Conservation (phyloP, 495 filamentous ascomycete genomes). For the Neohortaea acidophila region DNA sequence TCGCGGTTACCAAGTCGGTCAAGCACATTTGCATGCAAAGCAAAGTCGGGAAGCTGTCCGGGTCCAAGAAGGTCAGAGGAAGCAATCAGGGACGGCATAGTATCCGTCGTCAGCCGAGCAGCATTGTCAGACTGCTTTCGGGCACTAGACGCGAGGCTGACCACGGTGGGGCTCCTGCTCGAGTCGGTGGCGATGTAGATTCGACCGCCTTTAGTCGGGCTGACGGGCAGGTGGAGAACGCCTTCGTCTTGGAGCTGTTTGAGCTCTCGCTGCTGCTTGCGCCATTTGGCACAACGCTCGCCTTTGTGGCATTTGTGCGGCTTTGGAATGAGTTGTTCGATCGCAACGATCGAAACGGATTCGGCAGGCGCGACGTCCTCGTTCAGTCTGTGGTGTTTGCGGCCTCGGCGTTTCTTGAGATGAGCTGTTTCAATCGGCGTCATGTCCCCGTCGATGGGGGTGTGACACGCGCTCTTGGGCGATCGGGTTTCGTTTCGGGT, state of each 20-base stretch:
- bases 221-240: conserved; percentile 34
- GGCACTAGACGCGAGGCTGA: conserved; percentile 31
- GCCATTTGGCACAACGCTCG: conserved; percentile 70
- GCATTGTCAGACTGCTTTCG: conserved; percentile 11
- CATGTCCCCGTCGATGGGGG: conserved; percentile 19
- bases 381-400: conserved; percentile 29
- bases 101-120: conserved; percentile 42
- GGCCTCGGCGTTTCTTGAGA: conserved; percentile 30
- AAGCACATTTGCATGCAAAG: conserved; percentile 56
- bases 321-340: conserved; percentile 76
- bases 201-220: conserved; percentile 36
- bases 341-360: conserved; percentile 80
- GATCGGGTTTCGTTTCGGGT: conserved; percentile 16
- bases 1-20: conserved; percentile 52
- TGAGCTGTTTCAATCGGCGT: conserved; percentile 25
- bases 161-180: conserved; percentile 50
- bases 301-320: conserved; percentile 80
- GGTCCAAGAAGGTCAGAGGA: conserved; percentile 80
- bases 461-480: conserved; percentile 19
- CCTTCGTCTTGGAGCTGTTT: conserved; percentile 48
- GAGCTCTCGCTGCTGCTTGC: conserved; percentile 54
- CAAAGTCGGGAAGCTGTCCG: conserved; percentile 41
- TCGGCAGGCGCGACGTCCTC: conserved; percentile 57
- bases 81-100: conserved; percentile 65
- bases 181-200: conserved; percentile 57